Base-by-base conservation (phyloP, 768 basidiomycete species). In the Leccinum barrowsii region DNA sequence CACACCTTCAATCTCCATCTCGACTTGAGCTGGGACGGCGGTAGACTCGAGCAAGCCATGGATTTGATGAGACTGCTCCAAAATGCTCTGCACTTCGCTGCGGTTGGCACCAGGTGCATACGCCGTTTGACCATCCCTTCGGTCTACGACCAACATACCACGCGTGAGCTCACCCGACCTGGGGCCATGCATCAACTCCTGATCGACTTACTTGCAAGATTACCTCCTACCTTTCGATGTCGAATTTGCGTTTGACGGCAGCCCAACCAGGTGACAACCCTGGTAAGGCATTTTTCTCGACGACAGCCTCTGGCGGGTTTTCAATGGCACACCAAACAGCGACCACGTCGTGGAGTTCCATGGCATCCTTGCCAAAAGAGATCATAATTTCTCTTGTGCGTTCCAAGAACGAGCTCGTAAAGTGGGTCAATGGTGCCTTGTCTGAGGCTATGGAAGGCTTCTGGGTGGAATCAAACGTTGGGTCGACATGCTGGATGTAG, bases 321-420 rank as follows among this genome's bases (percentile, higher is more conserved):
- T 80, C 79, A 15, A 92, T 83, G 2, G 92, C 90, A 70, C 87
- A 93, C 91, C 92, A 96, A 15, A 96, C 81, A 2, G 92, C 90
- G 11, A 86, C 85, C 48, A 94, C 89, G 65, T 98, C 94, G 66
- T 98, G 94, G 56, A 95, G 79, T 74, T 94, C 90, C 83, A 97
- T 82, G 5, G 82, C 87, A 68, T 95, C 93, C 60, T 87, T 85
- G 7, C 92, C 92, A 59, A 85, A 93, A 51, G 78, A 65, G n/a
- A 84, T 58, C 88, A 95, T 93, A 52, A 94, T 74, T 60, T 86
- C 85, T 34, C 90, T 76, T 4, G 90, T 83, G 47, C 85, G 80
- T 68, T 89, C 85, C 1, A 94, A 75, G 74, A 96, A 85, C 5
- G 90, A 80, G 63, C 87, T 88, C 7, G 91, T 90, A 67, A 94